phyloP scores from a whole-genome alignment of 2,329 filamentous ascomycete genomes.

The Talaromyces pinophilus region DNA sequence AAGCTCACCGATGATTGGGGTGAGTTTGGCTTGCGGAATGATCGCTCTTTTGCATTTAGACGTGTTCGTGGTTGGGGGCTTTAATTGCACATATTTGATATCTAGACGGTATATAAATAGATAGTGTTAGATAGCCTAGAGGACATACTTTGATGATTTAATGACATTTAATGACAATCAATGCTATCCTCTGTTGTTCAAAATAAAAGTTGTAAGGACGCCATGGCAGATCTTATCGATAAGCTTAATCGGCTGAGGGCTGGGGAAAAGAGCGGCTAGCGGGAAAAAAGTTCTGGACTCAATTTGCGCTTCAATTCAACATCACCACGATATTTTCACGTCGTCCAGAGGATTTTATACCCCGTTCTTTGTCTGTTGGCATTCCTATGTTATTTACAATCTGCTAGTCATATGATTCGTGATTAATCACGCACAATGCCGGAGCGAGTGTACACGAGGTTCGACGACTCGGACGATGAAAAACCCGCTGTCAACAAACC shows the following conservation, averaged over 20 bases:
- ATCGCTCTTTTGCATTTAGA: slow-evolving; percentile 59
- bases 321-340: background rate
- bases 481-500: slow-evolving; percentile 25
- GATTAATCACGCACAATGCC: slow-evolving; percentile 38
- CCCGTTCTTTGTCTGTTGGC: background rate
- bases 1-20: slow-evolving; percentile 86
- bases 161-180: background rate
- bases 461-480: slow-evolving; percentile 38
- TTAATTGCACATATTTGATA: slow-evolving; percentile 23
- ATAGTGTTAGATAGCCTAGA: background rate
- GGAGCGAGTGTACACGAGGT: slow-evolving; percentile 44
- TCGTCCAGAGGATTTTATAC: no score
- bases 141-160: background rate
- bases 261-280: background rate
- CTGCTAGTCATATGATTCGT: background rate
- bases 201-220: background rate
- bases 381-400: background rate
- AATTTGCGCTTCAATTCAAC: background rate
- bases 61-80: slow-evolving; percentile 62
- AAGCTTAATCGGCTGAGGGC: slow-evolving; percentile 13
- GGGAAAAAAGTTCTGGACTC: slow-evolving; percentile 9
- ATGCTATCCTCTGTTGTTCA: background rate
- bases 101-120: background rate
- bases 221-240: slow-evolving; percentile 21
- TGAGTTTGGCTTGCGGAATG: slow-evolving; percentile 69